These are phyloP conservation scores for Metarhizium rileyi DNA, from an alignment of 2,329 filamentous ascomycete genomes.

Conservation along the genomic window DNA sequence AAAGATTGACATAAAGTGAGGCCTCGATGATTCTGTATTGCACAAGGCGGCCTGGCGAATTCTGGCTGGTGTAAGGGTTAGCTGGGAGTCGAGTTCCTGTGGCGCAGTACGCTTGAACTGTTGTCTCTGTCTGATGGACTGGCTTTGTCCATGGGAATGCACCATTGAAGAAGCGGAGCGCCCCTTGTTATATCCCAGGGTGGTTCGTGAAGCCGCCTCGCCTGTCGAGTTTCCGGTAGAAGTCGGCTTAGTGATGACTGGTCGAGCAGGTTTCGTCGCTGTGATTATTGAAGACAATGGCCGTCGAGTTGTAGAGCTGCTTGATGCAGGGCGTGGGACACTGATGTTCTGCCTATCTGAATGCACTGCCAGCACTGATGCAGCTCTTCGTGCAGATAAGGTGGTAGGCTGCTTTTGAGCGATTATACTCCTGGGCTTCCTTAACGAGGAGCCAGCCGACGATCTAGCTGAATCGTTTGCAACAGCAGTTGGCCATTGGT, in stretches of 20 bases:
- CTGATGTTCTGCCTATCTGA: conserved; percentile 10
- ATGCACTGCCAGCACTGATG: conserved; percentile 38
- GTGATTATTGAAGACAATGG: conserved; percentile 22
- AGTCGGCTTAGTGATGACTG: conserved; percentile 34
- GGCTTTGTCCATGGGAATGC: conserved; percentile 16
- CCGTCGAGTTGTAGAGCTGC: conserved; percentile 11
- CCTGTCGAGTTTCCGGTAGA: conserved; percentile 51
- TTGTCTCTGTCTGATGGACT: conserved; percentile 9
- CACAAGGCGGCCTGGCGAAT: conserved; percentile 14
- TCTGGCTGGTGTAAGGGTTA: conserved; percentile 39
- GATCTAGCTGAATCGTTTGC: background rate
- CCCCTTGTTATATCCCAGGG: conserved; percentile 77
- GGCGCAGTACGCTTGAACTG: conserved; percentile 9
- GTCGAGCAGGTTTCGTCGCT: conserved; percentile 24
- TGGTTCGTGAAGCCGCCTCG: conserved; percentile 63
- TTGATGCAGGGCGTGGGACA: background rate
- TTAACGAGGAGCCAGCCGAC: background rate
- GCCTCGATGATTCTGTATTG: conserved; percentile 24
- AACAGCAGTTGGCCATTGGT: conserved; percentile 6
- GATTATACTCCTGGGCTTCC: conserved; percentile 6
- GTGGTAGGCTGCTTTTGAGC: conserved; percentile 17
- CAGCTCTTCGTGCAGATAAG: conserved; percentile 40
- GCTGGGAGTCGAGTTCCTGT: conserved; percentile 14
- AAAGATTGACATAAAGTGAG: conserved; percentile 50
- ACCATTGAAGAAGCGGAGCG: conserved; percentile 44